A percentile compares a stretch with the other conserved stretches of the same genome.
Evolutionary conservation across 1,284 basidiomycete species (phyloP).

Genomic region (Cystobasidiaceae sp.): DNA sequence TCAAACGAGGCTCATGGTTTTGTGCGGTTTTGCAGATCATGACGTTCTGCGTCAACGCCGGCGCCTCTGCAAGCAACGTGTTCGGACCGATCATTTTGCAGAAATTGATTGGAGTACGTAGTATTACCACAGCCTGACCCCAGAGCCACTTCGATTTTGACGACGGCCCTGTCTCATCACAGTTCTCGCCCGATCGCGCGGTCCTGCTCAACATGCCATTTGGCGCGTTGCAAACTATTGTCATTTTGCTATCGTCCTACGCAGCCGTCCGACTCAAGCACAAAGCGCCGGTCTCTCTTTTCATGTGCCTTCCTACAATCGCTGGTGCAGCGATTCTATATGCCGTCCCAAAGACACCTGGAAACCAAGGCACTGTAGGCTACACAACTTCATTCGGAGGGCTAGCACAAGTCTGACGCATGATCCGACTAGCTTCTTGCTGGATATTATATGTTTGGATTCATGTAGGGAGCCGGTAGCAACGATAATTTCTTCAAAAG

Average conservation of each 20-base stretch:
- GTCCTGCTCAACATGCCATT: slow-evolving; percentile 49
- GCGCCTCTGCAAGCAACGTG: neutral
- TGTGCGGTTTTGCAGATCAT: neutral
- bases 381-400: too few relatives aligned
- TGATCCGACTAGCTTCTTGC: too few relatives aligned
- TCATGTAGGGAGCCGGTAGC: slow-evolving; percentile 44
- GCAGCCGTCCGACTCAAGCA: slow-evolving; percentile 41
- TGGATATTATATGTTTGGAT: slow-evolving; percentile 49
- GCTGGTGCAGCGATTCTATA: slow-evolving; percentile 46
- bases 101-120: slow-evolving; percentile 36
- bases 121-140: neutral
- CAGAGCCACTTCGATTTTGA: neutral
- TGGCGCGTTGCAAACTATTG: slow-evolving; percentile 44
- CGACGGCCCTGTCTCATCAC: neutral
- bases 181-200: slow-evolving; percentile 41
- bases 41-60: slow-evolving; percentile 4
- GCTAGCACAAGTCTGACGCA: too few relatives aligned
- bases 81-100: slow-evolving; percentile 44
- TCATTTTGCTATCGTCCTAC: slow-evolving; percentile 44
- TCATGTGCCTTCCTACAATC: slow-evolving; percentile 38
- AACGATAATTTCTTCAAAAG: slow-evolving; percentile 16
- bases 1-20: neutral
- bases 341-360: slow-evolving; percentile 25
- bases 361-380: slow-evolving; percentile 37
- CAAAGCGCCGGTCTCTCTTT: slow-evolving; percentile 42